Conservation (phyloP, 257 asterid genomes). For the Rubia yunnanensis region DNA sequence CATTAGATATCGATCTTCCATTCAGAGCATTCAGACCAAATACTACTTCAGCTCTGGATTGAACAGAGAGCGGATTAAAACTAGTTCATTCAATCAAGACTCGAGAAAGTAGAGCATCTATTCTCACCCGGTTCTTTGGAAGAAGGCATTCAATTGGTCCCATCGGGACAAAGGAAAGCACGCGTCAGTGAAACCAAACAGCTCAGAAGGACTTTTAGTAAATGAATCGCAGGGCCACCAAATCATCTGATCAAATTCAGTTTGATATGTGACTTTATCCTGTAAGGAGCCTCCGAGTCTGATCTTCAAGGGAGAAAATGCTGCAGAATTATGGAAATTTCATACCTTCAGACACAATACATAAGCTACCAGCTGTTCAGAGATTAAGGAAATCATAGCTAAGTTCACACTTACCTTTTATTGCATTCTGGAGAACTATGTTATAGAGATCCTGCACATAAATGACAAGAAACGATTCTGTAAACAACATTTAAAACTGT, state of each 20-base stretch:
- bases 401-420: constrained; percentile 45
- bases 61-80: background rate
- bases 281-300: constrained; percentile 85
- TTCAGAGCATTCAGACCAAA: constrained; percentile 70
- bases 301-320: constrained; percentile 78
- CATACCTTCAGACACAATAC: constrained; percentile 14
- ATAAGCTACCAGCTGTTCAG: background rate
- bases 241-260: constrained; percentile 24
- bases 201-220: constrained; percentile 28
- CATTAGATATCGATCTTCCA: constrained; percentile 36
- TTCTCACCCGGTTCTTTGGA: constrained; percentile 54
- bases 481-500: background rate
- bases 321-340: constrained; percentile 30
- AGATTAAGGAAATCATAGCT: background rate
- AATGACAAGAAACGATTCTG: constrained; percentile 5
- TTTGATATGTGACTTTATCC: constrained; percentile 63
- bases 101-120: background rate
- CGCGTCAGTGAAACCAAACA: constrained; percentile 55
- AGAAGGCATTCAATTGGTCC: constrained; percentile 65
- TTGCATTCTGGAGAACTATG: constrained; percentile 47
- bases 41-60: constrained; percentile 48
- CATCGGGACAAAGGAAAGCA: constrained; percentile 77
- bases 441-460: constrained; percentile 65
- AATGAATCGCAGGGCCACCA: constrained; percentile 48
- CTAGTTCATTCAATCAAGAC: background rate